Evolutionary conservation across 768 basidiomycete genomes (phyloP).

Genomic region (Mycena albidolilacea): DNA sequence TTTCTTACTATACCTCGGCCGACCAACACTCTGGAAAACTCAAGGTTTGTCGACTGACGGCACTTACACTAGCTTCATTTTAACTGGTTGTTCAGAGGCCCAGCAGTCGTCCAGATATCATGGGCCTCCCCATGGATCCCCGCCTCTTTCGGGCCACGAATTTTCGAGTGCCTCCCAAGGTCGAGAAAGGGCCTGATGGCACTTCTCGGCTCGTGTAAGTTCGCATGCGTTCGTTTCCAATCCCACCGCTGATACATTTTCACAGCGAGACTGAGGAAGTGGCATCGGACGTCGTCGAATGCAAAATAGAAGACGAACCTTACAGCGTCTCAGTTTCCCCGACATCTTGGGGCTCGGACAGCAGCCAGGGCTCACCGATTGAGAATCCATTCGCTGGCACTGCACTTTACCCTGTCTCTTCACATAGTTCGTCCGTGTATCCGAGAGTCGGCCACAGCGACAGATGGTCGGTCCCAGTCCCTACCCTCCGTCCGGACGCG

Average conservation of each 20-base stretch:
- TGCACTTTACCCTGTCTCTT: constrained; percentile 50
- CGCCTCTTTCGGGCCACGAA: constrained; percentile 85
- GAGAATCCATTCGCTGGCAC: constrained; percentile 52
- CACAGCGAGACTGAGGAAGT: constrained; percentile 60
- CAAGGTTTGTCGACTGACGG: constrained; percentile 52
- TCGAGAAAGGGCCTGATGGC: constrained; percentile 81
- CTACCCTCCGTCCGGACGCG: constrained; percentile 30
- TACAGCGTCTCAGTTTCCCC: constrained; percentile 59
- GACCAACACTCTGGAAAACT: constrained; percentile 82
- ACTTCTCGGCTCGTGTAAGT: constrained; percentile 76
- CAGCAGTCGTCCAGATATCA: constrained; percentile 79
- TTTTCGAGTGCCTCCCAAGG: constrained; percentile 87
- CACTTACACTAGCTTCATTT: constrained; percentile 9
- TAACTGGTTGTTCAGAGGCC: constrained; percentile 63
- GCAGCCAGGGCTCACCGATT: constrained; percentile 52
- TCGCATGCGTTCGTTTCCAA: background rate
- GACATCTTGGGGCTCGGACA: constrained; percentile 39
- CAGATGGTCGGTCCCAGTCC: constrained; percentile 24
- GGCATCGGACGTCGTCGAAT: constrained; percentile 56
- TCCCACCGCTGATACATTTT: constrained; percentile 26
- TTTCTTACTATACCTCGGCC: constrained; percentile 87
- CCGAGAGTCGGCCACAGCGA: constrained; percentile 34
- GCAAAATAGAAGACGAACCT: constrained; percentile 63
- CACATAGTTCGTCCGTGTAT: constrained; percentile 31
- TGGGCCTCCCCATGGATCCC: constrained; percentile 78